These are phyloP conservation scores for Microcyclosporella mali DNA, from an alignment of 2,329 filamentous ascomycete genomes.

Conservation along the genomic window DNA sequence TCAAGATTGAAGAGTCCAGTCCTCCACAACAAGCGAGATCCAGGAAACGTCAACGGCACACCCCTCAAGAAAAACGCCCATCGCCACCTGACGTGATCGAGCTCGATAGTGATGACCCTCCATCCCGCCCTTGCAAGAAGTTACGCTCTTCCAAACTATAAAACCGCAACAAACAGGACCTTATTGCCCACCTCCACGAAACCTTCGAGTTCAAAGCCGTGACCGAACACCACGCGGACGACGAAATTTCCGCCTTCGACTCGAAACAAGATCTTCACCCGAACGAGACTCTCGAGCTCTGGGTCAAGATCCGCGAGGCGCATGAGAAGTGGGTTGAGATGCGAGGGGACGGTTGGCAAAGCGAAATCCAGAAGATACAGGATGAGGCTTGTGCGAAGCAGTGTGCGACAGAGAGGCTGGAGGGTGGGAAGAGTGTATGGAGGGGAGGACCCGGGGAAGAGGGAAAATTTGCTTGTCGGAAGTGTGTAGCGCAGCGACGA, in stretches of 20 bases:
- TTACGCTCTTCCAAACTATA: neutral
- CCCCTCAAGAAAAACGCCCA: neutral
- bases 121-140: neutral
- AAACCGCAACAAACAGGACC: neutral
- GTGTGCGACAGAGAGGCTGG: conserved; percentile 9
- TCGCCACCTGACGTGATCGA: neutral
- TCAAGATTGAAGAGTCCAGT: neutral
- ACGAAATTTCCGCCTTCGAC: conserved; percentile 10
- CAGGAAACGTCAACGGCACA: neutral
- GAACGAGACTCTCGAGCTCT: conserved; percentile 15
- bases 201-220: conserved; percentile 21
- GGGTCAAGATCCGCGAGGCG: conserved; percentile 16
- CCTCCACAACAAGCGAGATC: neutral
- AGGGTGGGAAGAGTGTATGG: conserved; percentile 18
- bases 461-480: conserved; percentile 22
- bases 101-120: neutral
- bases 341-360: conserved; percentile 18
- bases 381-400: conserved; percentile 12
- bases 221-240: conserved; percentile 9
- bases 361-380: conserved; percentile 12
- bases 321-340: conserved; percentile 19
- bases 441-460: conserved; percentile 14
- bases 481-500: conserved; percentile 18
- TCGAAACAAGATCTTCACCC: conserved; percentile 9
- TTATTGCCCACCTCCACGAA: conserved; percentile 1